A percentile compares a stretch with the other conserved stretches of the same genome.
Evolutionary conservation across 768 basidiomycete species (phyloP).

Genomic region (Sarcodon sp.): DNA sequence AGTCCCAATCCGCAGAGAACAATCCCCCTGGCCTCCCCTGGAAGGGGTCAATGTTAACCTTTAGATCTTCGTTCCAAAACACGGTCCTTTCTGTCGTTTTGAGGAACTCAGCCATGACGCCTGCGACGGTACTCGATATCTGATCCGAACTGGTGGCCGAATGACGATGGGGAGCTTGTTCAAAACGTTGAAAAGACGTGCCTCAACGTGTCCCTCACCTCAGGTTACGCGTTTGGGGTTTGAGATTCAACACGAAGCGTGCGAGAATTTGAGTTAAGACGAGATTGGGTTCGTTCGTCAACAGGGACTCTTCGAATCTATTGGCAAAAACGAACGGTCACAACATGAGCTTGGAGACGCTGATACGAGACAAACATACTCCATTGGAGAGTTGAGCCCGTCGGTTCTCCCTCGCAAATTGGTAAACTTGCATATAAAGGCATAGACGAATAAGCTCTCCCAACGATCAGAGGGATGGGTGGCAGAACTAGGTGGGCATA

Average conservation of each 20-base stretch:
- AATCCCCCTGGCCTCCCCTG: constrained; percentile 41
- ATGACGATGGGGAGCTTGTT: constrained; percentile 20
- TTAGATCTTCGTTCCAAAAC: constrained; percentile 66
- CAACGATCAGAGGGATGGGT: constrained; percentile 72
- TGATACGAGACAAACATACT: constrained; percentile 40
- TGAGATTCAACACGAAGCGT: constrained; percentile 71
- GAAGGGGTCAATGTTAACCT: constrained; percentile 66
- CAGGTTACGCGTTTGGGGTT: constrained; percentile 83
- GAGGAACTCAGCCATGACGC: constrained; percentile 59
- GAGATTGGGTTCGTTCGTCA: constrained; percentile 58
- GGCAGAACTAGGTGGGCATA: constrained; percentile 46
- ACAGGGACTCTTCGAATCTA: constrained; percentile 72
- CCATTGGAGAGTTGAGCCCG: constrained; percentile 70
- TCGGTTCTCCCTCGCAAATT: constrained; percentile 62
- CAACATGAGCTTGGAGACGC: not conserved
- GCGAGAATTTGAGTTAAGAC: constrained; percentile 62
- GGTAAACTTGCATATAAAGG: constrained; percentile 78
- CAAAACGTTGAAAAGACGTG: constrained; percentile 15
- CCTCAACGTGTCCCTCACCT: constrained; percentile 43
- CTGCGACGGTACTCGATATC: constrained; percentile 63
- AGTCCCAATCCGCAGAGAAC: constrained; percentile 70
- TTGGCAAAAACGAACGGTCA: constrained; percentile 9
- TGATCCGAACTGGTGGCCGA: constrained; percentile 53
- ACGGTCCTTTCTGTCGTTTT: constrained; percentile 62
- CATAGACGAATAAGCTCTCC: constrained; percentile 79